Percentiles rank a stretch among this genome's conserved stretches.
Conservation (phyloP, 2,329 filamentous ascomycete species). For the Chaetomiaceae sp. region DNA sequence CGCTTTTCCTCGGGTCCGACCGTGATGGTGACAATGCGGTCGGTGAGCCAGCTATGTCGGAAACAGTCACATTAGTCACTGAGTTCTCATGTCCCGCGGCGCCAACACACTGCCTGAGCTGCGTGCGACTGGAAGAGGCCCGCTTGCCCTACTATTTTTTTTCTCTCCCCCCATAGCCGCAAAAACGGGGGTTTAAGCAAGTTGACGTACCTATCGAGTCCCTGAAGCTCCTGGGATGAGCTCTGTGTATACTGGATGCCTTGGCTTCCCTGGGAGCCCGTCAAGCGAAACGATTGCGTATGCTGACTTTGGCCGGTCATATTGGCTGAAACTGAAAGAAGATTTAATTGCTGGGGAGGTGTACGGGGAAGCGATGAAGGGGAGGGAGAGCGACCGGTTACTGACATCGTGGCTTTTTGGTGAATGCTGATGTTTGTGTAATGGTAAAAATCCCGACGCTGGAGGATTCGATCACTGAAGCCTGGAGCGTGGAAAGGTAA, state of each 20-base stretch:
- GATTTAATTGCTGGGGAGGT: not conserved
- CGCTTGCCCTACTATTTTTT: too few species aligned
- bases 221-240: not conserved
- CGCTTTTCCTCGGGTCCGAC: slow-evolving; percentile 20
- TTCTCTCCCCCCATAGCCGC: too few species aligned
- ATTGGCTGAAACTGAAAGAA: not conserved
- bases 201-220: not conserved
- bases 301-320: not conserved
- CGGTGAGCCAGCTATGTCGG: slow-evolving; percentile 22
- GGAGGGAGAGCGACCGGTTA: not conserved
- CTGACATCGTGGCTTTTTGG: not conserved
- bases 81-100: not conserved
- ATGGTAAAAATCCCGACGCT: too few species aligned
- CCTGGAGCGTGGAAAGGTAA: not conserved
- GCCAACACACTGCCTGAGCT: not conserved
- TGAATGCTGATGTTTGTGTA: not conserved
- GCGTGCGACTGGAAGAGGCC: not conserved
- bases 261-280: too few species aligned
- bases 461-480: not conserved
- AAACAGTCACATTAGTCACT: not conserved
- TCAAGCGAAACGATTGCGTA: not conserved
- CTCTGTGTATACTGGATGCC: too few species aligned
- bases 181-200: not conserved
- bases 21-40: slow-evolving; percentile 21
- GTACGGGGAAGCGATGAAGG: not conserved